Evolutionary conservation across 768 basidiomycete genomes (phyloP), one percentile per base, ranked within the genome.

Genomic region (Lactarius indigo): DNA sequence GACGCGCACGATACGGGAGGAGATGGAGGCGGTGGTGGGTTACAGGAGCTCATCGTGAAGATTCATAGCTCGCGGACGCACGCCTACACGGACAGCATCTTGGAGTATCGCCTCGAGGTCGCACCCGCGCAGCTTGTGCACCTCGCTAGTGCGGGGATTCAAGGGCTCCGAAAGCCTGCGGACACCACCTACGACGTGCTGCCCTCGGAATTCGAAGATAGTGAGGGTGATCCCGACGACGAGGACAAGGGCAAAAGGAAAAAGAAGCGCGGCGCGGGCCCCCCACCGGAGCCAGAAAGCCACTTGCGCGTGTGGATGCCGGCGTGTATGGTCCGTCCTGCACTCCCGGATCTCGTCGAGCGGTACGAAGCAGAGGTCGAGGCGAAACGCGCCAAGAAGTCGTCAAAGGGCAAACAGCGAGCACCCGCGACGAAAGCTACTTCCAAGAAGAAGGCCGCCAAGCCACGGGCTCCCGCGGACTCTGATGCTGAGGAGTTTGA

Each of bases 91-190:
- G 91, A 92, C 70, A 77, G 80, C 9, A 78, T 87, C 1, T 79
- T 87, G 50, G 94, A 96, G 75, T 94, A 93, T 70, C 89, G 94
- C 1, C 78, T 96, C 15, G 89, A 93, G 71, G 80, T 94, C 61
- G 82, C 85, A 8, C 93, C 91, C 0, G 80, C 80, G 6, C 81
- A 83, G 56, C 82, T 94, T 26, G 89, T 91, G 5, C 79, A 77
- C 4, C 78, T 91, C 0, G 83, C 87, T 15, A 87, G 87, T 69
- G 82, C 81, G 0, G 91, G 90, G 0, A 82, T 96, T 61, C 79
- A 81, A 62, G 91, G 90, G 9, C 77, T 82, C 23, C 82, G 92
- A 3, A 79, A 79, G 41, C 71, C 72, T 1, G 71, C 73, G 0
- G 74, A 74, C 31, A 73, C 73, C 15, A 71, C 73, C 0, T 61